Percentiles rank a stretch among this genome's conserved stretches.
These are phyloP conservation scores for Candida taoyuanica DNA, from an alignment of 805 yeast species.

Conservation along the genomic window DNA sequence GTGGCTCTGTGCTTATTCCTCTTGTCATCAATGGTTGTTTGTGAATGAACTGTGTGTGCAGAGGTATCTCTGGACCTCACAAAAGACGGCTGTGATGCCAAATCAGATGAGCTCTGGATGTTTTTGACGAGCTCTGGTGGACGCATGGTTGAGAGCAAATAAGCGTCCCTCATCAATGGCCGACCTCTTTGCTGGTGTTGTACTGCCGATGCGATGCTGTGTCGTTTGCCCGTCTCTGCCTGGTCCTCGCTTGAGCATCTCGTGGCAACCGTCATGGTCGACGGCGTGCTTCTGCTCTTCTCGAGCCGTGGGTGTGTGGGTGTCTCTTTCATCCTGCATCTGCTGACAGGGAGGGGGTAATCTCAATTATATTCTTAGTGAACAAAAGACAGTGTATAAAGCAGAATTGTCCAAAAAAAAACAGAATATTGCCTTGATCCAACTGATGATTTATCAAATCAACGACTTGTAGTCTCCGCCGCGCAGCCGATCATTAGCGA, in stretches of 20 bases:
- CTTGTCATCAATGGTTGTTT: slow-evolving; percentile 1
- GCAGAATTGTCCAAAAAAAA: no score
- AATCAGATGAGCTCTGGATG: slow-evolving; percentile 8
- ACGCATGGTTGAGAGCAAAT: slow-evolving; percentile 4
- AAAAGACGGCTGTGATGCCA: slow-evolving; percentile 3
- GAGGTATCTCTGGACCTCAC: slow-evolving; percentile 17
- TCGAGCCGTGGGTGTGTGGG: no score
- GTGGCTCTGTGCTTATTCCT: background rate
- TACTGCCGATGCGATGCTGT: slow-evolving; percentile 2
- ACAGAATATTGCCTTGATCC: no score
- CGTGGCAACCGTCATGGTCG: background rate
- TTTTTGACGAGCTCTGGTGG: slow-evolving; percentile 17
- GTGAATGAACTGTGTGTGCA: slow-evolving; percentile 5
- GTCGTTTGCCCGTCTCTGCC: slow-evolving; percentile 1
- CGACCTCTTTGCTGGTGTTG: slow-evolving; percentile 4
- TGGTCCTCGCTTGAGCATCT: background rate
- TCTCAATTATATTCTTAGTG: no score
- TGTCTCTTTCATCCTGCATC: no score
- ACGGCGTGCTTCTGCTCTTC: background rate
- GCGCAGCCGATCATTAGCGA: no score
- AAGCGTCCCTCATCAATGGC: slow-evolving; percentile 4
- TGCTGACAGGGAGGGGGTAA: no score
- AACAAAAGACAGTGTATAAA: no score
- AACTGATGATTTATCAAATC: no score
- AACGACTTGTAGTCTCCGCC: no score